phyloP scores from a whole-genome alignment of 2,329 filamentous ascomycete genomes.

The Hawksworthiomyces lignivorus region DNA sequence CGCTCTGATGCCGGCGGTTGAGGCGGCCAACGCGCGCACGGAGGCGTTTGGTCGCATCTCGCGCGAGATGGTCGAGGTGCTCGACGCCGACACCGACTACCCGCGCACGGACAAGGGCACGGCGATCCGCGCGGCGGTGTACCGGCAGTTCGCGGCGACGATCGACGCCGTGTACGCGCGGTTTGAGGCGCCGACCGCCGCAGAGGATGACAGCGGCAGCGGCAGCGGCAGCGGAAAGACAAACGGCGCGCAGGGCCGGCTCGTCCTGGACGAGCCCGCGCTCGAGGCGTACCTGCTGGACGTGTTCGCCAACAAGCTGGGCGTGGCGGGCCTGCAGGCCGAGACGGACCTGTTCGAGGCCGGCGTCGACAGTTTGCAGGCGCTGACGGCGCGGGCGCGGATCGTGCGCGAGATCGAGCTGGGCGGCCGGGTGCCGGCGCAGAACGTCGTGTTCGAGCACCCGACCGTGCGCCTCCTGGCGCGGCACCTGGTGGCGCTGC shows the following conservation, averaged over 20 bases:
- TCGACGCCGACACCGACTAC: conserved; percentile 33
- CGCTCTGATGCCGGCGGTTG: conserved; percentile 40
- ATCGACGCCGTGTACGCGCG: conserved; percentile 34
- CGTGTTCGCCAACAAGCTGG: conserved; percentile 17
- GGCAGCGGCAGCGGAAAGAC: too few relatives aligned
- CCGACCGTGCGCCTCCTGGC: conserved; percentile 40
- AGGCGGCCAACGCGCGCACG: conserved; percentile 22
- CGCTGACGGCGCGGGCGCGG: conserved; percentile 45
- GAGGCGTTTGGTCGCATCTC: conserved; percentile 32
- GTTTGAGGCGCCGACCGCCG: conserved; percentile 16
- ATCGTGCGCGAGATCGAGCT: conserved; percentile 45
- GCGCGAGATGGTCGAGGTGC: conserved; percentile 40
- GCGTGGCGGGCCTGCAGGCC: conserved; percentile 5
- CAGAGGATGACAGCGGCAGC: conserved; percentile 4
- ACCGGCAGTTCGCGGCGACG: conserved; percentile 32
- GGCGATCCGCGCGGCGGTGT: conserved; percentile 42
- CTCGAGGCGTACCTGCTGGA: conserved; percentile 27
- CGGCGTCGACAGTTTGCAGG: conserved; percentile 52
- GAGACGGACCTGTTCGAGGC: conserved; percentile 51
- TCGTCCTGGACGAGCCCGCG: conserved; percentile 18
- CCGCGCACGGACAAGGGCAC: conserved; percentile 47
- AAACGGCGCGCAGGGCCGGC: conserved; percentile 5
- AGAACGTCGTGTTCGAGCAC: conserved; percentile 53
- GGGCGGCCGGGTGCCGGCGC: conserved; percentile 36
- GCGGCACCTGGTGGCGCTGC: conserved; percentile 33